Evolutionary conservation across 805 yeast species (phyloP).

Genomic region (Saitoella complicata): DNA sequence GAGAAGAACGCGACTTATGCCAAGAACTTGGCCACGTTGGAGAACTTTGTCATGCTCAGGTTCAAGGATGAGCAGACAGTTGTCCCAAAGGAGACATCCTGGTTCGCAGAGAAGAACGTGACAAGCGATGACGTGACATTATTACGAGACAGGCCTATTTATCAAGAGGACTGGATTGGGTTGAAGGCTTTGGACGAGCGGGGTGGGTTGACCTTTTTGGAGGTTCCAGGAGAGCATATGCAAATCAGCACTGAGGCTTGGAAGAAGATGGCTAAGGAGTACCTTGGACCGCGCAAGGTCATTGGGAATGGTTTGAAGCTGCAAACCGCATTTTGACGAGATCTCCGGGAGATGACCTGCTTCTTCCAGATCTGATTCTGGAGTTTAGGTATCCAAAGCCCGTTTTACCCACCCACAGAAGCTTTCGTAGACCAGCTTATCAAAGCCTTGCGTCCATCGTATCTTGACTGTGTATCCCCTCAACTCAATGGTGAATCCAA

Average conservation of each 20-base stretch:
- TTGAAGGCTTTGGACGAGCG: conserved; percentile 30
- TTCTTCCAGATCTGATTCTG: no score
- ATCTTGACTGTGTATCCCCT: no score
- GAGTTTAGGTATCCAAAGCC: no score
- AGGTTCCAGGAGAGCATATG: conserved; percentile 51
- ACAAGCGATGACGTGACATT: conserved; percentile 28
- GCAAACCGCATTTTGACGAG: no score
- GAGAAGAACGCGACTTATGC: conserved; percentile 26
- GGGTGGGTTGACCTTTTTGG: conserved; percentile 31
- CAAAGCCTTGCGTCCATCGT: no score
- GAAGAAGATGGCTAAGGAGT: conserved; percentile 26
- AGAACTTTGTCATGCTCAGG: conserved; percentile 40
- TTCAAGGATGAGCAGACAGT: conserved; percentile 51
- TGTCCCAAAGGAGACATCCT: conserved; percentile 55
- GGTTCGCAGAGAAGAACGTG: conserved; percentile 39
- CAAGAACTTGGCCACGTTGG: conserved; percentile 28
- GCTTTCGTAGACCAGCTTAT: no score
- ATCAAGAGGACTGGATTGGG: conserved; percentile 43
- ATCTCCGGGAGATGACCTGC: no score
- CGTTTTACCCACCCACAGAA: no score
- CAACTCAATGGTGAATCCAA: no score
- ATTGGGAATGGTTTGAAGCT: no score
- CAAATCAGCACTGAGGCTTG: conserved; percentile 38
- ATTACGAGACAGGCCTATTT: conserved; percentile 35
- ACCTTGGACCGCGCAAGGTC: conserved; percentile 22